Percentiles rank a stretch among this genome's conserved stretches.
Conservation (phyloP, 768 basidiomycete species). For the Megacollybia marginata region DNA sequence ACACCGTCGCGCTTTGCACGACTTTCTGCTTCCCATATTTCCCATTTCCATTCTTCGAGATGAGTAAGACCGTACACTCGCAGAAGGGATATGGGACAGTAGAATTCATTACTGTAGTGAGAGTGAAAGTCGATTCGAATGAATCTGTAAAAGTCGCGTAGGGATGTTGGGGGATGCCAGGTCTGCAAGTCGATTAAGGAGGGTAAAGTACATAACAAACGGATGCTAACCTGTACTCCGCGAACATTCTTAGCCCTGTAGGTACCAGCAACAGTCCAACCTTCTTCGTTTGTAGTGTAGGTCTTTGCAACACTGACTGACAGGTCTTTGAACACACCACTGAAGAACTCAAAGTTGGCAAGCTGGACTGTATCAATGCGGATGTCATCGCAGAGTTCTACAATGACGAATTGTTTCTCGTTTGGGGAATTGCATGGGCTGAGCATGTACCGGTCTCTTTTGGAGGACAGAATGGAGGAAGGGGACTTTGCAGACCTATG, state of each 20-base stretch:
- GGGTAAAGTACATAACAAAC: neutral
- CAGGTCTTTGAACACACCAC: constrained; percentile 91
- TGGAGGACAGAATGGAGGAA: constrained; percentile 77
- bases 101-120: constrained; percentile 92
- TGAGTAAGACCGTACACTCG: constrained; percentile 95
- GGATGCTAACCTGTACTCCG: constrained; percentile 73
- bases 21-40: constrained; percentile 72
- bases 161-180: constrained; percentile 67
- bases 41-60: constrained; percentile 94
- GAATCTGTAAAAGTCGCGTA: constrained; percentile 86
- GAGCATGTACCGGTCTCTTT: constrained; percentile 95
- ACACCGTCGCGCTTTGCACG: constrained; percentile 32
- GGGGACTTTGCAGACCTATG: constrained; percentile 79
- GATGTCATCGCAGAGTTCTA: constrained; percentile 97
- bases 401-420: constrained; percentile 70
- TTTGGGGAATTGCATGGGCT: constrained; percentile 70
- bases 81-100: constrained; percentile 89
- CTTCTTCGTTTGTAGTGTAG: constrained; percentile 50
- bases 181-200: constrained; percentile 32
- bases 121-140: constrained; percentile 91
- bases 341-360: constrained; percentile 97
- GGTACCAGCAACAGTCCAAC: constrained; percentile 69
- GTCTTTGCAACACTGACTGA: constrained; percentile 82
- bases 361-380: constrained; percentile 93
- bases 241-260: constrained; percentile 86